Conservation (phyloP, 495 filamentous ascomycete genomes). For the Rusavskia elegans region DNA sequence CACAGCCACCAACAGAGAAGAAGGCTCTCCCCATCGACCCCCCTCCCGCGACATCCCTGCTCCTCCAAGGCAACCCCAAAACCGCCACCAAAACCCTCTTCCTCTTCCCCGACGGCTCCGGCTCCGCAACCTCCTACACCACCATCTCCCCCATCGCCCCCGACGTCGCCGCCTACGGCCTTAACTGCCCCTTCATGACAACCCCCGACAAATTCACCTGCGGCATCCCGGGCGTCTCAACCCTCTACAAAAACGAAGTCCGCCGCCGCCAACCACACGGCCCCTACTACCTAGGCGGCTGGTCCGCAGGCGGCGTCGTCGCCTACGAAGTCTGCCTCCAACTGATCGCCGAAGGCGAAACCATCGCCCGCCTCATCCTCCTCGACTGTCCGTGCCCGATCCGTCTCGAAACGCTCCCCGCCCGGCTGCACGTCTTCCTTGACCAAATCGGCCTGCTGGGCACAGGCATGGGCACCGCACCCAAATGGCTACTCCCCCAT, state of each 20-base stretch:
- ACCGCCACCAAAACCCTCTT: slow-evolving; percentile 28
- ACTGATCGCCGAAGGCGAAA: slow-evolving; percentile 48
- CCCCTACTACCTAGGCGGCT: slow-evolving; percentile 51
- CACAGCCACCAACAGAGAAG: background rate
- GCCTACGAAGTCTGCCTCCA: slow-evolving; percentile 71
- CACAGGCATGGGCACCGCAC: slow-evolving; percentile 38
- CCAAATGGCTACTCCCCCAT: slow-evolving; percentile 69
- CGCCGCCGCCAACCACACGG: slow-evolving; percentile 61
- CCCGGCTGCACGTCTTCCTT: slow-evolving; percentile 64
- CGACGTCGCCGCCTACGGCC: slow-evolving; percentile 39
- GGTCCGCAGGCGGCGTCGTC: slow-evolving; percentile 80
- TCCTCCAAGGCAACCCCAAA: slow-evolving; percentile 33
- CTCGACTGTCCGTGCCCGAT: slow-evolving; percentile 71
- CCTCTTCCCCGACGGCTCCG: slow-evolving; percentile 34
- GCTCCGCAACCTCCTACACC: slow-evolving; percentile 44
- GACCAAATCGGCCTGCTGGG: slow-evolving; percentile 68
- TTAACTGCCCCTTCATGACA: slow-evolving; percentile 55
- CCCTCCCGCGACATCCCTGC: slow-evolving; percentile 30
- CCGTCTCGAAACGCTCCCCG: slow-evolving; percentile 61
- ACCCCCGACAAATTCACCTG: slow-evolving; percentile 37
- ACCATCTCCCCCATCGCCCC: slow-evolving; percentile 38
- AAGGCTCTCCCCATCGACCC: background rate
- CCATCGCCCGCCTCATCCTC: slow-evolving; percentile 59
- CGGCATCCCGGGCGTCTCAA: slow-evolving; percentile 39
- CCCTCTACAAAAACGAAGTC: slow-evolving; percentile 46